These are phyloP conservation scores for Leucocoprinus leucothites DNA, from an alignment of 768 basidiomycete species.

Conservation along the genomic window DNA sequence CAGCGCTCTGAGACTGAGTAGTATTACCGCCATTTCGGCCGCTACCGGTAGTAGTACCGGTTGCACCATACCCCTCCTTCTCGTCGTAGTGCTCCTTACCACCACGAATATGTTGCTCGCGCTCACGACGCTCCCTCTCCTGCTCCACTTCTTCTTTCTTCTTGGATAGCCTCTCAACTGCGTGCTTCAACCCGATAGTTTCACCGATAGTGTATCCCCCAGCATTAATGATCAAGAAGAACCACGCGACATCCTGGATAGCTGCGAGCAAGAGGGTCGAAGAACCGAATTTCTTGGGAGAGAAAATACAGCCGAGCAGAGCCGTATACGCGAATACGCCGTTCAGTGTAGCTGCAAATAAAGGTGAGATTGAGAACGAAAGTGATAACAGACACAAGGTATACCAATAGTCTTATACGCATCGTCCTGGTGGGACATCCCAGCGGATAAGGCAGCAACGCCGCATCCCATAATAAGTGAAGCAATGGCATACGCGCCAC, in stretches of 20 bases:
- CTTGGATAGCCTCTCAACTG: neutral
- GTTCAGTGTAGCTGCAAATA: constrained; percentile 18
- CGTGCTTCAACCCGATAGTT: constrained; percentile 14
- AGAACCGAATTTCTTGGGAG: constrained; percentile 20
- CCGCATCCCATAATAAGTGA: constrained; percentile 21
- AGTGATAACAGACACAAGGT: neutral
- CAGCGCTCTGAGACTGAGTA: neutral
- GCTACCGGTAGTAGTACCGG: neutral
- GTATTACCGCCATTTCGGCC: neutral
- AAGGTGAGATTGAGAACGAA: neutral
- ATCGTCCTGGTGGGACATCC: constrained; percentile 18
- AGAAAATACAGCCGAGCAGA: constrained; percentile 17
- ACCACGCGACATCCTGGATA: constrained; percentile 22
- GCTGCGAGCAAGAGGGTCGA: constrained; percentile 20
- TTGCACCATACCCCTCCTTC: neutral
- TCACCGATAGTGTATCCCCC: constrained; percentile 20
- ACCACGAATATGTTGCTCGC: neutral
- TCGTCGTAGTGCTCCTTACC: neutral
- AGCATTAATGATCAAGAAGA: constrained; percentile 15
- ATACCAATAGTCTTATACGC: constrained; percentile 23
- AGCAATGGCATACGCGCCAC: constrained; percentile 15
- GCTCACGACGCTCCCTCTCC: neutral
- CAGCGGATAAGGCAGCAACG: constrained; percentile 21
- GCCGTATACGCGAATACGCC: constrained; percentile 19
- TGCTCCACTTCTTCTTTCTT: neutral